These are phyloP conservation scores for Glomus cerebriforme DNA, from an alignment of 192 early-diverging fungal species.

Conservation along the genomic window DNA sequence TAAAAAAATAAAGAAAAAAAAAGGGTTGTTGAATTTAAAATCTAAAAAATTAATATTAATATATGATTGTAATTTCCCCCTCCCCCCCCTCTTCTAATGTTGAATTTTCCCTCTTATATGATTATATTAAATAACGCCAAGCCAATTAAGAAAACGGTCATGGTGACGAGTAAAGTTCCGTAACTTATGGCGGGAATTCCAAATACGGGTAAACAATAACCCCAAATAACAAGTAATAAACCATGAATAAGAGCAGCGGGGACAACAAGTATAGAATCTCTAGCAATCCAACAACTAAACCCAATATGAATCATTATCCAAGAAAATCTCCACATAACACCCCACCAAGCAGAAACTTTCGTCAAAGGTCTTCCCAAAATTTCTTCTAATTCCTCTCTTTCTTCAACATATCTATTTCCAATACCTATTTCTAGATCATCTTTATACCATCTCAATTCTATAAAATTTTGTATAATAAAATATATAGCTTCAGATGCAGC, in stretches of 20 bases:
- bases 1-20: neutral
- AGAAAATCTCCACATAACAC: slow-evolving; percentile 45
- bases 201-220: slow-evolving; percentile 40
- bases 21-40: neutral
- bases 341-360: slow-evolving; percentile 47
- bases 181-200: slow-evolving; percentile 45
- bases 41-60: neutral
- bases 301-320: slow-evolving; percentile 49
- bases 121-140: slow-evolving; percentile 39
- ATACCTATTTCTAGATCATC: neutral
- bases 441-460: slow-evolving; percentile 29
- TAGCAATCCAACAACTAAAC: slow-evolving; percentile 40
- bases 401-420: slow-evolving; percentile 1
- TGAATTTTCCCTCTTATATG: neutral
- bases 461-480: slow-evolving; percentile 43
- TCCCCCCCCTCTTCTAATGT: too few species aligned
- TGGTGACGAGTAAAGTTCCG: slow-evolving; percentile 38
- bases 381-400: slow-evolving; percentile 11
- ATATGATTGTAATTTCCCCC: neutral
- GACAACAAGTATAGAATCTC: slow-evolving; percentile 26
- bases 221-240: slow-evolving; percentile 39
- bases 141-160: slow-evolving; percentile 41
- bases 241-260: slow-evolving; percentile 40
- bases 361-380: slow-evolving; percentile 37
- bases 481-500: slow-evolving; percentile 40